Evolutionary conservation across 2,329 filamentous ascomycete species (phyloP).

Genomic region (Aureobasidium sp.): DNA sequence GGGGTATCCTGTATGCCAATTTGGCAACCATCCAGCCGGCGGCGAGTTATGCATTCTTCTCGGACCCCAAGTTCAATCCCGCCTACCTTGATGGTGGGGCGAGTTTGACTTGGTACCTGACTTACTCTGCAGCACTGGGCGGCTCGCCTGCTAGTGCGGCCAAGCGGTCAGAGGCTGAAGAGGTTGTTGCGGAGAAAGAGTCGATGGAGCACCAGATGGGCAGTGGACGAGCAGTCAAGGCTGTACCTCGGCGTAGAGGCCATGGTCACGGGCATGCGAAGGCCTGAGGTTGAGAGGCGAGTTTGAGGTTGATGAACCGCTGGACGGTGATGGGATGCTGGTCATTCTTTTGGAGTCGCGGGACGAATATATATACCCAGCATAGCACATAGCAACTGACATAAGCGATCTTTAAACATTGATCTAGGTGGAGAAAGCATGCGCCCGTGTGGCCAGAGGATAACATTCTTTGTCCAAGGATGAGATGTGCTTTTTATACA

Average conservation of each 20-base stretch:
- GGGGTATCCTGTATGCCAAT: constrained; percentile 76
- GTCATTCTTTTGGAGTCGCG: not conserved
- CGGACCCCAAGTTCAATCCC: constrained; percentile 55
- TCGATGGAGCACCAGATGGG: not conserved
- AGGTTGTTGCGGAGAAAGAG: not conserved
- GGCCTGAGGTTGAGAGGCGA: not conserved
- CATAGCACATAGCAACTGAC: not conserved
- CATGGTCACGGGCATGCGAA: not conserved
- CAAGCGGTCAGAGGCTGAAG: not conserved
- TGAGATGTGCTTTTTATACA: not conserved
- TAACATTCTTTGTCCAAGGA: not conserved
- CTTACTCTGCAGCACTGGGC: constrained; percentile 63
- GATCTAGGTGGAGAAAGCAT: not conserved
- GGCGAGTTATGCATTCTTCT: constrained; percentile 69
- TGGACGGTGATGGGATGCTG: not conserved
- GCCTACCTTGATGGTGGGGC: constrained; percentile 75
- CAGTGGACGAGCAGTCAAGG: not conserved
- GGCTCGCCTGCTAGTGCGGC: constrained; percentile 15
- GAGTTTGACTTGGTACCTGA: constrained; percentile 77
- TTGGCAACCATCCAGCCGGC: constrained; percentile 67
- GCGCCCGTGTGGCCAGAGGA: not conserved
- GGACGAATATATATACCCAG: not conserved
- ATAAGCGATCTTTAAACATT: not conserved
- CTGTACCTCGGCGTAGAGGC: not conserved
- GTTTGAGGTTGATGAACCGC: not conserved